Evolutionary conservation across 2,329 filamentous ascomycete genomes (phyloP).

Genomic region (Byssochlamys sp.): DNA sequence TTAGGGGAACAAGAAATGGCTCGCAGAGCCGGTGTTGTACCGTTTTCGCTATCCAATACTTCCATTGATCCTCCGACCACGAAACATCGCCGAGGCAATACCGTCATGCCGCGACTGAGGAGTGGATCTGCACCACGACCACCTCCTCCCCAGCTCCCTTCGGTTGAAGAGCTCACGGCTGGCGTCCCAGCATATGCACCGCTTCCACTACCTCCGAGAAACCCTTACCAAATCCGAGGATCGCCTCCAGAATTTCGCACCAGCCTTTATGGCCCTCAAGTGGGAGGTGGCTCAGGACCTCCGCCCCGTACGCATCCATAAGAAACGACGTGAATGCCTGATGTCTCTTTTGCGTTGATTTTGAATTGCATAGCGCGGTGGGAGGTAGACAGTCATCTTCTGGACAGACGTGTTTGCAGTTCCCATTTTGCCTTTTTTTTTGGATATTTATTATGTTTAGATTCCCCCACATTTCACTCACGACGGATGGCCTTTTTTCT

Average conservation of each 20-base stretch:
- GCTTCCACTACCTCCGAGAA: slow-evolving; percentile 25
- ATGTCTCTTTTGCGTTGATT: slow-evolving; percentile 12
- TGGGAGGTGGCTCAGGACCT: slow-evolving; percentile 22
- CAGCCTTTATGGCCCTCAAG: slow-evolving; percentile 18
- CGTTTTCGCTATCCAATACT: slow-evolving; percentile 61
- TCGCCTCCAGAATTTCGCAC: slow-evolving; percentile 21
- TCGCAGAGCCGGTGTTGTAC: slow-evolving; percentile 74
- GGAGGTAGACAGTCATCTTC: slow-evolving; percentile 4
- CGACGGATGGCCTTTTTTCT: neutral
- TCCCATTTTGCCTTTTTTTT: slow-evolving; percentile 5
- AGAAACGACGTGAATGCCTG: slow-evolving; percentile 17
- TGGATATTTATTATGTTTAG: neutral
- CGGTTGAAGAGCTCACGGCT: slow-evolving; percentile 38
- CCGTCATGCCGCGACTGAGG: slow-evolving; percentile 29
- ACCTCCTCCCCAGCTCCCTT: slow-evolving; percentile 32
- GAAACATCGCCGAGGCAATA: slow-evolving; percentile 27
- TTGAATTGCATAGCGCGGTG: slow-evolving; percentile 5
- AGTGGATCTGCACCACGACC: slow-evolving; percentile 27
- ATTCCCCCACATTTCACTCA: slow-evolving; percentile 2
- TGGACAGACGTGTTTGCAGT: neutral
- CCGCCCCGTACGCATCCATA: slow-evolving; percentile 30
- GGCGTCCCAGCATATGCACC: slow-evolving; percentile 38
- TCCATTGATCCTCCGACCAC: slow-evolving; percentile 40
- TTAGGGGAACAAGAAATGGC: slow-evolving; percentile 91
- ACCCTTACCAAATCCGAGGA: slow-evolving; percentile 25